A percentile compares a stretch with the other conserved stretches of the same genome.
phyloP scores from a whole-genome alignment of 1,139 yeast genomes.

The Kodamaea anthophila region DNA sequence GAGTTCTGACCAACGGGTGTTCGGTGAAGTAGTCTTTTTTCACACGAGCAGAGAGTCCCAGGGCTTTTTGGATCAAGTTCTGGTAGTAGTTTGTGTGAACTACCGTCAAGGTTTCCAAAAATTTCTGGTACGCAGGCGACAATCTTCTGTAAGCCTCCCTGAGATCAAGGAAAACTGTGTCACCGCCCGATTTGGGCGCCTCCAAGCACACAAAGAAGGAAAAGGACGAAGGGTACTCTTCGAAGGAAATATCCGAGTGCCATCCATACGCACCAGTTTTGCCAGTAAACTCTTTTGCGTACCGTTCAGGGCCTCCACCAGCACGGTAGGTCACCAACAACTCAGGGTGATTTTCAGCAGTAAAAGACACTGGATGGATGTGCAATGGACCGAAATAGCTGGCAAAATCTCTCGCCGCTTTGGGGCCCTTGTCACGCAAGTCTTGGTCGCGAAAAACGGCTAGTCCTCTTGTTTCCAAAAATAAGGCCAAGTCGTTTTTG shows the following conservation, averaged over 20 bases:
- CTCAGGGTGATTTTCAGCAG: conserved; percentile 24
- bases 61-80: conserved; percentile 8
- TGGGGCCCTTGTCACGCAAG: conserved; percentile 26
- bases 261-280: conserved; percentile 16
- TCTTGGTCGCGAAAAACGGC: conserved; percentile 28
- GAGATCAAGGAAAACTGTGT: conserved; percentile 27
- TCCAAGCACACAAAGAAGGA: conserved; percentile 28
- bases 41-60: conserved; percentile 12
- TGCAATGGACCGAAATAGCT: conserved; percentile 28
- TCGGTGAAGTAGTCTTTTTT: conserved; percentile 20
- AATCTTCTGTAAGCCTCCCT: conserved; percentile 28
- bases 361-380: conserved; percentile 25
- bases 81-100: conserved; percentile 23
- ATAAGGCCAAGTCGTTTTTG: conserved; percentile 28
- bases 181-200: conserved; percentile 29
- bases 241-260: conserved; percentile 31
- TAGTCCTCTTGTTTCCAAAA: conserved; percentile 27
- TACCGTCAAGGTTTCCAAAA: conserved; percentile 23
- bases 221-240: conserved; percentile 26
- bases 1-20: conserved; percentile 26
- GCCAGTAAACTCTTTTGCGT: conserved; percentile 16
- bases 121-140: conserved; percentile 23
- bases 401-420: conserved; percentile 24
- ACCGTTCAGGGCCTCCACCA: conserved; percentile 20
- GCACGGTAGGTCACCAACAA: conserved; percentile 25